Evolutionary conservation across 2,329 filamentous ascomycete species (phyloP).

Genomic region (Xylaria multiplex): DNA sequence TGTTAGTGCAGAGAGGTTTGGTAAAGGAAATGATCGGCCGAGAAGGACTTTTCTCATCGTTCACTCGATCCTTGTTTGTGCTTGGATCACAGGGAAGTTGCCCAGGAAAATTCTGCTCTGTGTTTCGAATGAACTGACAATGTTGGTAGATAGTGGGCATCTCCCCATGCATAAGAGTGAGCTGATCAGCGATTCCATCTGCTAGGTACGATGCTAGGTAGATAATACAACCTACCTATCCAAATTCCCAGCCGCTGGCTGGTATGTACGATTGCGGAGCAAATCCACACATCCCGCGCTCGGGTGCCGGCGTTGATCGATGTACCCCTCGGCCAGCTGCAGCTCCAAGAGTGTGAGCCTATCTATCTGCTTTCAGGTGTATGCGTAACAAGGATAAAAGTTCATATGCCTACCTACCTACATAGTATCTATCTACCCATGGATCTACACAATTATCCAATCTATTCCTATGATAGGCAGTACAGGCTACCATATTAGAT

Average conservation of each 20-base stretch:
- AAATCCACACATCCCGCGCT: conserved; percentile 18
- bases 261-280: conserved; percentile 18
- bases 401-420: neutral
- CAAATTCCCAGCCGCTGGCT: conserved; percentile 4
- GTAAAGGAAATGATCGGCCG: conserved; percentile 12
- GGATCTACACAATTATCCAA: neutral
- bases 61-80: neutral
- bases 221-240: neutral
- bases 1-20: neutral
- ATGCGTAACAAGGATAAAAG: too few relatives aligned
- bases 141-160: neutral
- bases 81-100: neutral
- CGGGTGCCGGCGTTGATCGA: conserved; percentile 18
- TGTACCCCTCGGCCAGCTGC: conserved; percentile 24
- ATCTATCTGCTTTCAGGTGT: conserved; percentile 16
- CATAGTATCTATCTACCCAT: neutral
- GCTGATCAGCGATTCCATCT: conserved; percentile 22
- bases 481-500: too few relatives aligned
- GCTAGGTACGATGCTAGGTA: too few relatives aligned
- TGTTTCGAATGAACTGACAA: too few relatives aligned
- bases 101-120: neutral
- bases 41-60: neutral
- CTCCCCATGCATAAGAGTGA: neutral
- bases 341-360: conserved; percentile 13
- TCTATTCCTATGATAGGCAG: too few relatives aligned